Evolutionary conservation across 768 basidiomycete species (phyloP), one percentile per base, ranked within the genome.

Genomic region (Suillus brevipes): DNA sequence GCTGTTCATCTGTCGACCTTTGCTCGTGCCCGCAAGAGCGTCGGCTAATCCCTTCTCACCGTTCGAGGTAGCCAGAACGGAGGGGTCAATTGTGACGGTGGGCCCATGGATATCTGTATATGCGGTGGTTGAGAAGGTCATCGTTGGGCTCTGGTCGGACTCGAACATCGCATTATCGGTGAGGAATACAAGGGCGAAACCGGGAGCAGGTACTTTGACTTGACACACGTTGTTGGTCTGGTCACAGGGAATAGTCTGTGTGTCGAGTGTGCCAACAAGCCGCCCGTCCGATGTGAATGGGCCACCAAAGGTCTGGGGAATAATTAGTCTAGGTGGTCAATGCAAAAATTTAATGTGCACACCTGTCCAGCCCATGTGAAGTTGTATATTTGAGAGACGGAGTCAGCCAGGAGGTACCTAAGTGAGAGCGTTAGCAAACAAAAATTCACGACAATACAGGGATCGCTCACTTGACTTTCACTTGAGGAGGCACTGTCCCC

Each of bases 281-380:
- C 87, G 84, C 1, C 92, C 92, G 69, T 94, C 91, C 1, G 85
- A 87, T 63, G 84, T 78, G 68, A 89, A 88, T 28, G 79, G 78
- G 49, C 80, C 81, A 8, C 88, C 89, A 53, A 87, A 84, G 0
- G 89, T 90, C 84, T 89, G 68, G 0, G 59, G 18, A 42, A 42
- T 34, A 36, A 25, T 42, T 60, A 66, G 60, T 52, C 63, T 20
- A 56, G 20, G 38, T 20, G 45, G 37, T n/a, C 16, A 1, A 55
- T 10, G 67, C 81, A 42, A n/a, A n/a, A n/a, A n/a, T n/a, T n/a
- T n/a, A n/a, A n/a, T n/a, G n/a, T 10, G 67, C 81, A 42, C 55
- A 89, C 89, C 78, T 91, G 92, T 6, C 87, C 86, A 4, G 89
- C 92, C 91, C 92, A 94, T 0, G 86, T 88, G 64, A 92, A 85